These are phyloP conservation scores for Lachancea quebecensis DNA, from an alignment of 805 yeast genomes.

Conservation along the genomic window DNA sequence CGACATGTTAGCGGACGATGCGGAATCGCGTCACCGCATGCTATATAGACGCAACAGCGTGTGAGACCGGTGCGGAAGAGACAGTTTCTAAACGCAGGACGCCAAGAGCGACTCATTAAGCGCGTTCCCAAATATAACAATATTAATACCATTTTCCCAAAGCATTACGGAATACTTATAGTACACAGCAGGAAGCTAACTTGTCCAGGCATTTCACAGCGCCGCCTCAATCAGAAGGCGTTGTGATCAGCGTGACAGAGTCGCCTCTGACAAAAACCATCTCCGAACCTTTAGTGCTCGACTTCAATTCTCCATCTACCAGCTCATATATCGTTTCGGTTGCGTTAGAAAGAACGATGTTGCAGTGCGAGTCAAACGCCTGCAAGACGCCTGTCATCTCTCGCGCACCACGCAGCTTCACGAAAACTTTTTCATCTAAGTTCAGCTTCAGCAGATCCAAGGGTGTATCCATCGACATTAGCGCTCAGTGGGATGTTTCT, in stretches of 20 bases:
- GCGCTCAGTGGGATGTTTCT: not conserved
- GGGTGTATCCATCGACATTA: conserved; percentile 54
- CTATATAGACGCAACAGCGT: conserved; percentile 59
- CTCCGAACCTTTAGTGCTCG: conserved; percentile 55
- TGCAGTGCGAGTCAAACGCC: conserved; percentile 94
- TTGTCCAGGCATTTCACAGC: not conserved
- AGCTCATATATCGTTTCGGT: conserved; percentile 68
- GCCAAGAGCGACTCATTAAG: too few relatives aligned
- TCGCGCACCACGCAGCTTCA: conserved; percentile 90
- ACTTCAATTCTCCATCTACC: conserved; percentile 40
- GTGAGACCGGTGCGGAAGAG: not conserved
- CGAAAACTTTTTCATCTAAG: conserved; percentile 78
- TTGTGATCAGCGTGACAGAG: conserved; percentile 77
- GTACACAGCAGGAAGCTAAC: conserved; percentile 1
- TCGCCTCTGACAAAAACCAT: conserved; percentile 98
- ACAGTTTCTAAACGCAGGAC: too few relatives aligned
- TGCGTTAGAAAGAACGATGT: conserved; percentile 90
- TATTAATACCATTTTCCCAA: not conserved
- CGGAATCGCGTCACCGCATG: conserved; percentile 30
- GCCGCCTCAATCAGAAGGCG: conserved; percentile 30
- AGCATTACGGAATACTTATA: not conserved
- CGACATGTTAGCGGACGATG: conserved; percentile 15
- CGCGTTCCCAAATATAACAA: too few relatives aligned
- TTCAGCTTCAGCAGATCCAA: conserved; percentile 80
- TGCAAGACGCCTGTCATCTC: conserved; percentile 86